Evolutionary conservation across 2,329 filamentous ascomycete species (phyloP), one percentile per base, ranked within the genome.

Genomic region (Tolypocladium guangdongense): DNA sequence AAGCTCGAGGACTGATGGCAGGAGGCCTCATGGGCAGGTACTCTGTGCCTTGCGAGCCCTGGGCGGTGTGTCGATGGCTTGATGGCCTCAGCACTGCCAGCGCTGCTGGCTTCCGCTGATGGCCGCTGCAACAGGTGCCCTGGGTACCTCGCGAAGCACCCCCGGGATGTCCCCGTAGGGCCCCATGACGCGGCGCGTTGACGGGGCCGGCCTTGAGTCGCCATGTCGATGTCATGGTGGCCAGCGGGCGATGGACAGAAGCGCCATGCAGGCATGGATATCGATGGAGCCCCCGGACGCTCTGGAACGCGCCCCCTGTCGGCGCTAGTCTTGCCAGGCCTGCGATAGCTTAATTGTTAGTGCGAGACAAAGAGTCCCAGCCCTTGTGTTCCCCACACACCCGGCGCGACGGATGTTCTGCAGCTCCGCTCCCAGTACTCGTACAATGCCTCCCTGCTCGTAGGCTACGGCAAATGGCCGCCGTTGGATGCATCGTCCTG

Each of bases 331-430:
- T 33, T 33, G 32, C 10, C 32, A 16, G 14, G 24, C 22, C 39
- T 43, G 24, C 41, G 24, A 27, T 52, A 54, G 50, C 53, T 57
- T 38, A 54, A 58, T 51, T 57, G 50, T 52, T 58, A 45, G 41
- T 45, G 41, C 16, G 16, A 24, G 41, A 45, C 41, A 30, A 45
- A 18, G 24, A 45, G 7, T 8, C 41, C 41, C 41, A 24, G 3
- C 39, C 41, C 7, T 45, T 24, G 14, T 4, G 24, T 45, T 30
- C 41, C 7, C 14, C 12, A 24, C 41, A 27, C 24, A 24, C 12
- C 39, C 39, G 20, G 11, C 20, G 11, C n/a, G 24, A 2, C 33
- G 4, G 12, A 10, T 45, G 22, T 6, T 27, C 22, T 27, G 41
- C 39, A 16, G 38, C 38, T 39, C n/a, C 38, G 20, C 38, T 41